Percentiles rank a stretch among this genome's conserved stretches.
phyloP scores from a whole-genome alignment of 148 eudicot species.

The Persicaria maculosa region DNA sequence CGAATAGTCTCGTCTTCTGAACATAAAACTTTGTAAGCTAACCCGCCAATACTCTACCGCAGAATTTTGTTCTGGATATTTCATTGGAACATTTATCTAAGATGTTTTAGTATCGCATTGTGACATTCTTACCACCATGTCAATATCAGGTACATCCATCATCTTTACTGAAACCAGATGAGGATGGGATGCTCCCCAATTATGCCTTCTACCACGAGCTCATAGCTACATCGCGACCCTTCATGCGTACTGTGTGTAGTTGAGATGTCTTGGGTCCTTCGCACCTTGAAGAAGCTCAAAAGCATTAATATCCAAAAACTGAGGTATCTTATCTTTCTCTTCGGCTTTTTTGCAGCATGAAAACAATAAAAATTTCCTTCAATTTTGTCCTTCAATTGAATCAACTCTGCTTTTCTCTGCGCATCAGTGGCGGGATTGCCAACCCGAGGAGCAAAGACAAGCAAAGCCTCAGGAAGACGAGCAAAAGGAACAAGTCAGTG shows the following conservation, averaged over 20 bases:
- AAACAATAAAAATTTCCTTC: not conserved
- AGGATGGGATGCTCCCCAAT: slow-evolving; percentile 90
- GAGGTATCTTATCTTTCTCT: slow-evolving; percentile 28
- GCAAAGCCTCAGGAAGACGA: slow-evolving; percentile 23
- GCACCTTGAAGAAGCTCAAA: slow-evolving; percentile 66
- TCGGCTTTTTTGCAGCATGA: not conserved
- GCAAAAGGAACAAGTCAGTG: slow-evolving; percentile 24
- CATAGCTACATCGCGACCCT: slow-evolving; percentile 77
- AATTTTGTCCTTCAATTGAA: not conserved
- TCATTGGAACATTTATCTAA: not conserved
- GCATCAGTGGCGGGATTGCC: slow-evolving; percentile 59
- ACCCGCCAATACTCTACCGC: not conserved
- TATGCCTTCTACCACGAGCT: slow-evolving; percentile 91
- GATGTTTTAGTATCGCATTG: not conserved
- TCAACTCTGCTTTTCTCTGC: slow-evolving; percentile 5
- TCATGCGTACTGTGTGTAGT: slow-evolving; percentile 72
- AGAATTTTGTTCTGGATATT: not conserved
- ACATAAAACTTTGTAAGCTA: not conserved
- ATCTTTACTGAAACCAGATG: slow-evolving; percentile 76
- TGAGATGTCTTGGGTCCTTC: slow-evolving; percentile 73
- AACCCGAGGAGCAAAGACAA: slow-evolving; percentile 22
- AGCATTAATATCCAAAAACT: slow-evolving; percentile 54
- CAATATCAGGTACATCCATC: slow-evolving; percentile 71
- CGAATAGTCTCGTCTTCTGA: not conserved
- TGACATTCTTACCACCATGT: not conserved